Percentiles rank a stretch among this genome's conserved stretches.
Evolutionary conservation across 2,329 filamentous ascomycete genomes (phyloP).

Genomic region (Nemania sp.): DNA sequence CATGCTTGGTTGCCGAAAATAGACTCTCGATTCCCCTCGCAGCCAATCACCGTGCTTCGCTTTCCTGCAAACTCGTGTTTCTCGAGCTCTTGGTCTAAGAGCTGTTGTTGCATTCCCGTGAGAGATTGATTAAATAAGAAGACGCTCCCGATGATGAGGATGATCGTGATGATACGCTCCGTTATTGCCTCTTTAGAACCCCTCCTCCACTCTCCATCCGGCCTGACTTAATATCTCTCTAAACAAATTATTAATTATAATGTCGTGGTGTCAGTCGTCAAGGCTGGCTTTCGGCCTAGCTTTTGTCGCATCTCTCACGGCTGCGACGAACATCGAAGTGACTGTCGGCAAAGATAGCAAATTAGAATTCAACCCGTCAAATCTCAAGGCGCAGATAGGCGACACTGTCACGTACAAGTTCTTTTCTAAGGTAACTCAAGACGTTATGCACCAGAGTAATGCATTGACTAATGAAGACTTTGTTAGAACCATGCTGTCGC

Average conservation of each 20-base stretch:
- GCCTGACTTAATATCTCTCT: not conserved
- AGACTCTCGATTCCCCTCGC: too few relatives aligned
- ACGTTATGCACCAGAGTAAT: too few relatives aligned
- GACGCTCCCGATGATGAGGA: not conserved
- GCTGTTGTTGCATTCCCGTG: too few relatives aligned
- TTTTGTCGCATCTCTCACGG: slow-evolving; percentile 31
- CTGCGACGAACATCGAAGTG: slow-evolving; percentile 40
- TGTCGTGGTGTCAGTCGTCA: slow-evolving; percentile 30
- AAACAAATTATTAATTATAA: slow-evolving; percentile 24
- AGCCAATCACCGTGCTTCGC: too few relatives aligned
- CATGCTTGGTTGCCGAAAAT: too few relatives aligned
- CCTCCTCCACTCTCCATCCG: not conserved
- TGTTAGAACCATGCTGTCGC: slow-evolving; percentile 46
- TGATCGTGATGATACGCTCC: slow-evolving; percentile 1
- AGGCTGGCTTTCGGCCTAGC: slow-evolving; percentile 34
- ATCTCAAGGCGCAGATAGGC: slow-evolving; percentile 40
- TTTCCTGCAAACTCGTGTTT: too few relatives aligned
- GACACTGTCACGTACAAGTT: slow-evolving; percentile 48
- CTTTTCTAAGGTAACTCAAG: slow-evolving; percentile 44
- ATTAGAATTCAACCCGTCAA: slow-evolving; percentile 45
- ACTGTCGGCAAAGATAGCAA: slow-evolving; percentile 44
- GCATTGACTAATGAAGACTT: not conserved
- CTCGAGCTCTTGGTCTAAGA: too few relatives aligned
- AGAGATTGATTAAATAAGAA: slow-evolving; percentile 21
- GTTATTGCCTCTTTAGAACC: not conserved